These are phyloP conservation scores for Fraxinus platypoda DNA, from an alignment of 305 asterid species.

Conservation along the genomic window DNA sequence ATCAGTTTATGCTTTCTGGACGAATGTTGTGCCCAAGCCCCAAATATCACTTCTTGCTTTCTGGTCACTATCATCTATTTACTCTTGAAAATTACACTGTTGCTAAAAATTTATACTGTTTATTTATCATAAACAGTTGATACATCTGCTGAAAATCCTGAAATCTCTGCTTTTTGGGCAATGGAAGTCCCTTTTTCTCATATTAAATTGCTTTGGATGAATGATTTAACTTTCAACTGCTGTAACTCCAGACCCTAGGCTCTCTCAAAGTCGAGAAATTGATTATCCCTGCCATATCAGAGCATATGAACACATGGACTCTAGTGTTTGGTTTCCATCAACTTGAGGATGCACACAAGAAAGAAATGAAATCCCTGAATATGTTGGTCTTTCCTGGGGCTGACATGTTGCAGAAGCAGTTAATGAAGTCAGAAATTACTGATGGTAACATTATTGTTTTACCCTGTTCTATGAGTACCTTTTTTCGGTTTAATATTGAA, in stretches of 20 bases:
- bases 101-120: background rate
- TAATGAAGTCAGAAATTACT: constrained; percentile 27
- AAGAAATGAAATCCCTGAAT: constrained; percentile 41
- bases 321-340: constrained; percentile 68
- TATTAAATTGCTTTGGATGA: background rate
- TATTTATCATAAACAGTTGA: constrained; percentile 1
- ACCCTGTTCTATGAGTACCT: background rate
- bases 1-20: constrained; percentile 16
- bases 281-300: constrained; percentile 90
- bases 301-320: constrained; percentile 88
- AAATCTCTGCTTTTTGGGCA: background rate
- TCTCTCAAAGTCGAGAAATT: constrained; percentile 66
- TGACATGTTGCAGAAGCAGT: constrained; percentile 51
- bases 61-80: constrained; percentile 14
- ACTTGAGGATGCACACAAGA: constrained; percentile 56
- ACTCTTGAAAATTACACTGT: constrained; percentile 15
- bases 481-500: background rate
- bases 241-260: constrained; percentile 61
- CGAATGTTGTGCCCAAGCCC: constrained; percentile 5
- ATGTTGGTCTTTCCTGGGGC: constrained; percentile 59
- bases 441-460: constrained; percentile 27
- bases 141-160: background rate
- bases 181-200: background rate
- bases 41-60: constrained; percentile 1
- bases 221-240: constrained; percentile 14